Conservation (phyloP, 495 filamentous ascomycete species). For the Cudoniella acicularis region DNA sequence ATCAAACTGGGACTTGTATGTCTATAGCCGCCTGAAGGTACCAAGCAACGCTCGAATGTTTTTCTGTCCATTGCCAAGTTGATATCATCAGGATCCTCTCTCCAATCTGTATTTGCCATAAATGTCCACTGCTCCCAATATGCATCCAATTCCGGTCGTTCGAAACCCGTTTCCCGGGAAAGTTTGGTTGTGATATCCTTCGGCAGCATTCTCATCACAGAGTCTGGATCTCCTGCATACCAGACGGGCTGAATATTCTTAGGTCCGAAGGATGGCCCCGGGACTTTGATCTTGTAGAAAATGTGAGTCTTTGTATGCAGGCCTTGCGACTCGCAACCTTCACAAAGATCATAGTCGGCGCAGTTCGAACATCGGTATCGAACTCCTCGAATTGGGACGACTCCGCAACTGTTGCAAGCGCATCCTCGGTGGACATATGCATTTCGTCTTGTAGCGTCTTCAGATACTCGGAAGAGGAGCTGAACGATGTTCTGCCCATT, state of each 20-base stretch:
- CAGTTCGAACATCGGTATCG: slow-evolving; percentile 92
- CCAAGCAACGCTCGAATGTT: slow-evolving; percentile 86
- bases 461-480: slow-evolving; percentile 73
- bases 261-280: slow-evolving; percentile 62
- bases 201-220: slow-evolving; percentile 58
- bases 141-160: slow-evolving; percentile 80
- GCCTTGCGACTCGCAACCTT: slow-evolving; percentile 80
- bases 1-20: slow-evolving; percentile 81
- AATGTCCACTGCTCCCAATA: slow-evolving; percentile 96
- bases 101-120: slow-evolving; percentile 80
- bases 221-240: slow-evolving; percentile 85
- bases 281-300: slow-evolving; percentile 88
- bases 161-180: slow-evolving; percentile 68
- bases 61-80: slow-evolving; percentile 81
- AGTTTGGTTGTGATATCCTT: slow-evolving; percentile 60
- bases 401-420: slow-evolving; percentile 81
- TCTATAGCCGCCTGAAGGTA: slow-evolving; percentile 72
- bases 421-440: slow-evolving; percentile 94
- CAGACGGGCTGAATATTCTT: slow-evolving; percentile 71
- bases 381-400: slow-evolving; percentile 84
- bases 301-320: slow-evolving; percentile 89
- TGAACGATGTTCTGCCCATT: slow-evolving; percentile 71
- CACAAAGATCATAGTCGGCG: slow-evolving; percentile 86
- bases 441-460: slow-evolving; percentile 75
- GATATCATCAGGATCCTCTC: slow-evolving; percentile 73